Evolutionary conservation across 2,329 filamentous ascomycete genomes (phyloP).

Genomic region (Sordariomycetes sp.): DNA sequence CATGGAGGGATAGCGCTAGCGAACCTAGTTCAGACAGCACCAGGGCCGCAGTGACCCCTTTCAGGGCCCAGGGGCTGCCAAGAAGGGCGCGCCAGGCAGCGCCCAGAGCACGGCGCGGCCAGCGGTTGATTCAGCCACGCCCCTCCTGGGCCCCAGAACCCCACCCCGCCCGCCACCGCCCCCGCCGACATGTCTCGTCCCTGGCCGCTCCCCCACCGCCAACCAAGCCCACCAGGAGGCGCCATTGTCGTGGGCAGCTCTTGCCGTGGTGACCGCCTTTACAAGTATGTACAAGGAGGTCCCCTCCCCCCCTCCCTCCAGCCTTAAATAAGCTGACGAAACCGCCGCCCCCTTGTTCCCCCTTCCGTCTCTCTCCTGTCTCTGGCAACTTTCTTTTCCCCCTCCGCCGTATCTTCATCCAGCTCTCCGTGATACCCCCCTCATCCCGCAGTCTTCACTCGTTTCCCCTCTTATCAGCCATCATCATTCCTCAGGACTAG

Average conservation of each 20-base stretch:
- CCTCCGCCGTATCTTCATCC: background rate
- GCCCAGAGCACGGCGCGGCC: background rate
- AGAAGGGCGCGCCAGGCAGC: background rate
- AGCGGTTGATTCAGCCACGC: background rate
- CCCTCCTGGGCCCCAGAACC: background rate
- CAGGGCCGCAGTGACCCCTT: background rate
- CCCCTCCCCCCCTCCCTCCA: background rate
- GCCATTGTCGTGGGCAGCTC: background rate
- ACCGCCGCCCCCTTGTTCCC: conserved; percentile 3
- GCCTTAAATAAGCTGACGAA: conserved; percentile 6
- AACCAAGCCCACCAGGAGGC: background rate
- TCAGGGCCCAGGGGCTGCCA: background rate
- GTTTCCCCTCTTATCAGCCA: conserved; percentile 5
- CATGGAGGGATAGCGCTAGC: background rate
- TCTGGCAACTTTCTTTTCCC: background rate
- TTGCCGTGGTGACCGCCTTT: conserved; percentile 3
- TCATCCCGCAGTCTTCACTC: background rate
- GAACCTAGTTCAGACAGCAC: background rate
- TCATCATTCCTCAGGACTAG: background rate
- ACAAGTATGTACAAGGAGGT: background rate
- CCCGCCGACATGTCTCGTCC: background rate
- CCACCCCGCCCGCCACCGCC: background rate
- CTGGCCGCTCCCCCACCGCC: background rate
- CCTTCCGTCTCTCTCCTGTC: conserved; percentile 3
- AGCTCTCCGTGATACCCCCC: background rate